Base-by-base conservation (phyloP, 2,329 filamentous ascomycete genomes). In the Teratosphaeria nubilosa region DNA sequence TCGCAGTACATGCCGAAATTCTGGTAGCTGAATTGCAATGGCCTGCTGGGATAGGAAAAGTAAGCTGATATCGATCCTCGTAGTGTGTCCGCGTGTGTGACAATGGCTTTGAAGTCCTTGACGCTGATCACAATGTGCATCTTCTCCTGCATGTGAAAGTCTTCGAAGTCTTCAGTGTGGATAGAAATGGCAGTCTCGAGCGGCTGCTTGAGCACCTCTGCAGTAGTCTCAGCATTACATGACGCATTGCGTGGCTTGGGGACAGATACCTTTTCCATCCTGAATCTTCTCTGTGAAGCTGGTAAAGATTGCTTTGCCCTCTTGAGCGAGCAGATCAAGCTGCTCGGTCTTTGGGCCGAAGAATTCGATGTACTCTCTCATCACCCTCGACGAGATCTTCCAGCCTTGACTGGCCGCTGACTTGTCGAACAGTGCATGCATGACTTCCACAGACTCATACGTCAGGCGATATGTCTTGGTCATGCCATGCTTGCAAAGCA, bases 271-370 rank as follows among this genome's bases (percentile, higher is more conserved):
- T 74, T 82, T 85, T 7, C 86, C 84, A 64, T 85, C 86, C 58
- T 85, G 80, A 9, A 87, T 83, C 74, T 90, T 91, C 70, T 91
- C 88, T 0, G 87, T 91, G 67, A 88, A 91, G 68, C 87, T 91
- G 27, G 87, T 89, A 66, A 92, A 89, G 58, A 88, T 87, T 16
- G 88, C 80, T 59, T 81, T 80, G 10, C 76, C 85, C 53, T 87
- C 82, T 56, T 88, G 84, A 13, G 86, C 84, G 67, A 88, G 87
- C 62, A 92, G 86, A 64, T 91, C 88, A 2, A 92, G 80, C 64
- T 91, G 86, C 70, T 92, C 88, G 32, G 89, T 90, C 5, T 87
- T 88, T 1, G 86, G 86, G 0, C 87, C 87, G 67, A 91, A 91
- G 68, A 90, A 88, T 60, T 91, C 88, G 73, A 89, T 86, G 61